A percentile compares a stretch with the other conserved stretches of the same genome.
Evolutionary conservation across 202 grass and related monocot species (phyloP).

Genomic region (Setaria viridis): DNA sequence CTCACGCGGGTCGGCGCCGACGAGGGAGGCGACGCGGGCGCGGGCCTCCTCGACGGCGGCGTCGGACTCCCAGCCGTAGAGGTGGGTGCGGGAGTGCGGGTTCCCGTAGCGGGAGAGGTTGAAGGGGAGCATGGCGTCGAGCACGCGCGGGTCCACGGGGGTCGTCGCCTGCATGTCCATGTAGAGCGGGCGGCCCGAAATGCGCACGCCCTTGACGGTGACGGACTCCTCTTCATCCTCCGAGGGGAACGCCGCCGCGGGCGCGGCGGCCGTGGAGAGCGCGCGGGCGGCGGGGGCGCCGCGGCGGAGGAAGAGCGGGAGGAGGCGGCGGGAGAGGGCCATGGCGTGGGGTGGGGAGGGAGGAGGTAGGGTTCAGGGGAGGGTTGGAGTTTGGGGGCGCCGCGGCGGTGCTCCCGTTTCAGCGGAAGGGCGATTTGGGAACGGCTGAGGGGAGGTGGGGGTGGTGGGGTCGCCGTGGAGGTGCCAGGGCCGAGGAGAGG

Average conservation of each 20-base stretch:
- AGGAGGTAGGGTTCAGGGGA: conserved; percentile 47
- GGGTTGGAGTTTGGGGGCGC: conserved; percentile 15
- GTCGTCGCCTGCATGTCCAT: conserved; percentile 87
- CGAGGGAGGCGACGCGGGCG: conserved; percentile 42
- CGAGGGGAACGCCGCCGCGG: not conserved
- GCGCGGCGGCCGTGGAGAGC: conserved; percentile 47
- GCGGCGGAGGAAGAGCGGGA: conserved; percentile 52
- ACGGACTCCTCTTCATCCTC: conserved; percentile 41
- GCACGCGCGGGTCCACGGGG: conserved; percentile 74
- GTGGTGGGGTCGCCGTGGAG: not conserved
- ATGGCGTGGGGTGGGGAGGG: conserved; percentile 9
- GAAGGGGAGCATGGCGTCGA: conserved; percentile 84
- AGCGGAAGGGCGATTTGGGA: conserved; percentile 49
- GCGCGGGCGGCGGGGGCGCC: conserved; percentile 9
- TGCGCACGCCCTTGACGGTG: conserved; percentile 74
- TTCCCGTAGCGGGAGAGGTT: conserved; percentile 79
- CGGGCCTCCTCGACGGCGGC: conserved; percentile 73
- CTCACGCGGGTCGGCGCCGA: conserved; percentile 74
- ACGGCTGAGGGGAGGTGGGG: not conserved
- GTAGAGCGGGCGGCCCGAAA: conserved; percentile 78
- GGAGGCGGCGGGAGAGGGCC: conserved; percentile 56
- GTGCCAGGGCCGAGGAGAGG: not conserved
- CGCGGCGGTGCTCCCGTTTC: conserved; percentile 45
- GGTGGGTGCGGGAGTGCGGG: conserved; percentile 82
- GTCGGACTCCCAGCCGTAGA: conserved; percentile 89